Base-by-base conservation (phyloP, 164 flowering plant genomes). In the Vitis amurensis region DNA sequence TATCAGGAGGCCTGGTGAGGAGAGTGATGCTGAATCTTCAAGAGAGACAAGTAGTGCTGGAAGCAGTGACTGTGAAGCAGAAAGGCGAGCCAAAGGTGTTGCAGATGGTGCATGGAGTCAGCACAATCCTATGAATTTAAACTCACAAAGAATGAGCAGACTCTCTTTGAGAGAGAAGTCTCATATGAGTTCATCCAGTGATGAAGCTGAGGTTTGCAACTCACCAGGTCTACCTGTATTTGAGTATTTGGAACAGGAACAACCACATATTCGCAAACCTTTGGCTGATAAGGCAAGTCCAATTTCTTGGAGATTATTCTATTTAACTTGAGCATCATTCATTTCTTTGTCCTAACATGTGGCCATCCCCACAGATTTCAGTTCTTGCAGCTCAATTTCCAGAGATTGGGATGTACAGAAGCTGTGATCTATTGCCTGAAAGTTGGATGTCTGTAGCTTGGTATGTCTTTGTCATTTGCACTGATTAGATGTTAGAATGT, bases 391-490 rank as follows among this genome's bases (percentile, higher is more conserved):
- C 80, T 64, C 80, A 69, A 63, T 83, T 74, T 78, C 91, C 91
- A 49, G 86, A 83, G 53, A 78, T 91, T 23, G 77, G 59, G 59
- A 82, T 57, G 17, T 88, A 72, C 71, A 82, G 69, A 65, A 89
- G 97, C 78, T 89, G 88, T 81, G 97, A 89, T 81, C 74, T 91
- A 44, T 78, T 78, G 53, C 88, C 91, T 67, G 11, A 86, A 37
- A 91, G 97, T 76, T 91, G 97, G 97, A 72, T 91, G 59, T 86
- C 89, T 55, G 88, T 91, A 29, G 94, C 97, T 23, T 91, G 97
- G 97, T 89, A 81, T 53, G 77, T 4, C 44, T 65, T 60, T 66
- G 12, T 23, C 27, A 29, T 57, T 9, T 37, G 6, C 44, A 37
- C 44, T 37, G 44, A 37, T 37, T 37, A 37, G 7, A 37, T 37